phyloP scores from a whole-genome alignment of 345 rosid genomes.

The Dimocarpus longan region DNA sequence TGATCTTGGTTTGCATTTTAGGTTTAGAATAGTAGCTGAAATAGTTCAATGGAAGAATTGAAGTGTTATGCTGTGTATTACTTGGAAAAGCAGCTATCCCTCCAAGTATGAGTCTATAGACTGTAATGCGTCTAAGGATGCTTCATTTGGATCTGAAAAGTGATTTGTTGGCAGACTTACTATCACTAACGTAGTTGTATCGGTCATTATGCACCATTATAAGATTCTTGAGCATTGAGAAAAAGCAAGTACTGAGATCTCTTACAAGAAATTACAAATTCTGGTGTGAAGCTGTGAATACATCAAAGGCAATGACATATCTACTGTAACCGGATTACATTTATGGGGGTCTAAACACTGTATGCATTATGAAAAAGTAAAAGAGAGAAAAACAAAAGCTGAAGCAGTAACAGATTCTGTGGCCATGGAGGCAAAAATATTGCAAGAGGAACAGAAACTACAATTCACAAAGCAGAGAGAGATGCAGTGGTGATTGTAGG shows the following conservation, averaged over 20 bases:
- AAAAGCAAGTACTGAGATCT: not conserved
- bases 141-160: too few species aligned
- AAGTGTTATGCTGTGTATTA: too few species aligned
- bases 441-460: not conserved
- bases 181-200: too few species aligned
- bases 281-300: not conserved
- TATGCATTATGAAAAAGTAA: not conserved
- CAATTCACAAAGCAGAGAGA: slow-evolving; percentile 38
- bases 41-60: too few species aligned
- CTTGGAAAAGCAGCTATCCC: too few species aligned
- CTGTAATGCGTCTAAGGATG: too few species aligned
- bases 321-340: not conserved
- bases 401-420: slow-evolving; percentile 7
- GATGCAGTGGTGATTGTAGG: slow-evolving; percentile 60
- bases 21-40: too few species aligned
- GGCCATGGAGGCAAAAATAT: not conserved
- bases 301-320: not conserved
- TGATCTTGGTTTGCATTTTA: too few species aligned
- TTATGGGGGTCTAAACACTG: not conserved
- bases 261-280: not conserved
- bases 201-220: too few species aligned
- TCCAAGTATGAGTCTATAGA: too few species aligned
- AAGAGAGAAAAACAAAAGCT: not conserved
- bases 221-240: not conserved
- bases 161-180: too few species aligned